Evolutionary conservation across 345 rosid species (phyloP), one percentile per base, ranked within the genome.

Genomic region (rapeseed (Brassica napus)): DNA sequence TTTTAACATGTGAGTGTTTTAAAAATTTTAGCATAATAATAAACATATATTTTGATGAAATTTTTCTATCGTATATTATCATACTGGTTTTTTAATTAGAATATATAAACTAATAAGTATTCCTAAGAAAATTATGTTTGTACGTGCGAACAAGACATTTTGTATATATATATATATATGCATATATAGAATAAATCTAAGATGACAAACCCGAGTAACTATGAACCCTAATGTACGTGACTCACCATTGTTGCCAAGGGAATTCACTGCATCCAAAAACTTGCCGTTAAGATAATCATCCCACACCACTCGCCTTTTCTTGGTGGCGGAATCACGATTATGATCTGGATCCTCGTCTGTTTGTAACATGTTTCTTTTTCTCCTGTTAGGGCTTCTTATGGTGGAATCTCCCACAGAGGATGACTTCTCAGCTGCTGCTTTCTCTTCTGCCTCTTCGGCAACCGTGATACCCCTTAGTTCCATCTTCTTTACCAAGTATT

Each of bases 281-380:
- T 84, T 93, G 34, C 81, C 83, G 74, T 94, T 94, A 74, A 94
- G 98, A 31, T 89, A 82, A 4, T 75, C 79, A 0, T 90, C 87
- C 98, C 98, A 94, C 34, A 94, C 91, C 3, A 92, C 89, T 60
- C 94, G 87, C 1, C 88, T 84, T 83, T 86, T 94, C 84, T 88
- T 93, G 12, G 92, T 47, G 0, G 57, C 57, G 14, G 92, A 89
- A 4, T 88, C 68, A 30, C 85, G 90, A 60, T 88, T 93, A 1
- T 77, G 85, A 2, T 57, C 81, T 30, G 83, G 88, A 4, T 89
- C 87, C 18, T 86, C 90, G 6, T 90, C 88, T 37, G 28, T 79
- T 10, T 85, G 88, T 72, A 52, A 52, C 57, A 52, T 52, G 8
- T 52, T 52, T 34, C 23, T 55, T 39, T 63, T 65, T 5, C 61